A percentile compares a stretch with the other conserved stretches of the same genome.
phyloP scores from a whole-genome alignment of 192 early-diverging fungal species.

The Coemansia sp. region DNA sequence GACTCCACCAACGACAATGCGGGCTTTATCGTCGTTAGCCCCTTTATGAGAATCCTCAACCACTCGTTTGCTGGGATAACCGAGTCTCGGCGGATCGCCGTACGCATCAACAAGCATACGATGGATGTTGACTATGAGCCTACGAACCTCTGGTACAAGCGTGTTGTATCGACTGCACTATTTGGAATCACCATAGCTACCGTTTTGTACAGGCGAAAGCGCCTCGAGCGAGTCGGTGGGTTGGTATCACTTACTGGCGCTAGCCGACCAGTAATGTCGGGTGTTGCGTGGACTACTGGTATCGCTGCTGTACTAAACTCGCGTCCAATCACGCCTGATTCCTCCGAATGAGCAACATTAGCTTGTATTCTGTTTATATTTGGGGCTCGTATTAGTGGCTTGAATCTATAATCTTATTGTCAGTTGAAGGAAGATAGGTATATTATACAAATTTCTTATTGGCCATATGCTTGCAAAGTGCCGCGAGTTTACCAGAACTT shows the following conservation, averaged over 20 bases:
- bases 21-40: conserved; percentile 19
- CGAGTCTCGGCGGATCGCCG: conserved; percentile 31
- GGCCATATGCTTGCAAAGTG: neutral
- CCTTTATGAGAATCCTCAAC: conserved; percentile 26
- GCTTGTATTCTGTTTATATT: neutral
- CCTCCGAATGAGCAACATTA: neutral
- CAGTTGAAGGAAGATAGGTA: neutral
- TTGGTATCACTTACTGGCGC: conserved; percentile 49
- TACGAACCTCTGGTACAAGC: conserved; percentile 29
- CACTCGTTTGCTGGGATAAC: conserved; percentile 47
- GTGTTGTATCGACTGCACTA: conserved; percentile 11
- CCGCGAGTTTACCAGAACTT: neutral
- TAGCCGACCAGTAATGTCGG: conserved; percentile 36
- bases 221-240: conserved; percentile 23
- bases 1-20: neutral
- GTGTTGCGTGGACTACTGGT: conserved; percentile 34
- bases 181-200: conserved; percentile 25
- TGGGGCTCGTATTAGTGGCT: too few relatives aligned
- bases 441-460: neutral
- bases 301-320: conserved; percentile 36
- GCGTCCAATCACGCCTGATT: conserved; percentile 8
- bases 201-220: conserved; percentile 35
- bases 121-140: conserved; percentile 44
- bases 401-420: neutral
- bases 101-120: conserved; percentile 24